Percentiles rank a stretch among this genome's conserved stretches.
Conservation (phyloP, 2,329 filamentous ascomycete genomes). For the Meredithiella fracta region DNA sequence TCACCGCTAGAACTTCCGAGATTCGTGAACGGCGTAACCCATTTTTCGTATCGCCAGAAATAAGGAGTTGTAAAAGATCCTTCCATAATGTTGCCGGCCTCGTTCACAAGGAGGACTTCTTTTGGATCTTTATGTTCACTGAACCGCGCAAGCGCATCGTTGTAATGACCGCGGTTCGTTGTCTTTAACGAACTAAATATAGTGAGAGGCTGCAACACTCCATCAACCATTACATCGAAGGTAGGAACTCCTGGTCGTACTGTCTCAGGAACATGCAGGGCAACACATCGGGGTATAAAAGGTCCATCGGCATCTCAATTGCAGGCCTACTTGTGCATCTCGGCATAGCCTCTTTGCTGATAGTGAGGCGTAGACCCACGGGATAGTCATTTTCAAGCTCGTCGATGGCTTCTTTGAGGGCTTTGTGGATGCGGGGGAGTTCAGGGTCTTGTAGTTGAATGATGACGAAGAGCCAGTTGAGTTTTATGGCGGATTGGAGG, state of each 20-base stretch:
- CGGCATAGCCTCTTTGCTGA: no score
- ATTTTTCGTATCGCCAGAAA: conserved; percentile 53
- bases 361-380: conserved; percentile 19
- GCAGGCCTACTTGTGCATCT: not conserved
- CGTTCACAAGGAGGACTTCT: conserved; percentile 64
- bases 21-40: conserved; percentile 64
- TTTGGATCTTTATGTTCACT: conserved; percentile 19
- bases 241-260: conserved; percentile 36
- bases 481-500: conserved; percentile 43
- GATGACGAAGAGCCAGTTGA: conserved; percentile 33
- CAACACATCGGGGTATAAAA: no score
- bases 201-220: no score
- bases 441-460: conserved; percentile 23
- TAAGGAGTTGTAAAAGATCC: conserved; percentile 71
- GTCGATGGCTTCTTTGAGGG: not conserved
- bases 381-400: not conserved
- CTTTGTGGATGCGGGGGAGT: conserved; percentile 17
- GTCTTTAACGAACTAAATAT: no score
- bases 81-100: conserved; percentile 57
- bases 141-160: conserved; percentile 45
- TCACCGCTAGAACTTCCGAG: no score
- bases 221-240: conserved; percentile 32
- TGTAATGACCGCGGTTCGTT: conserved; percentile 55
- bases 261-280: no score
- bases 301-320: no score